These are phyloP conservation scores for Phytophthora macrochlamydospora DNA, from an alignment of 352 stramenopile species.

Conservation along the genomic window DNA sequence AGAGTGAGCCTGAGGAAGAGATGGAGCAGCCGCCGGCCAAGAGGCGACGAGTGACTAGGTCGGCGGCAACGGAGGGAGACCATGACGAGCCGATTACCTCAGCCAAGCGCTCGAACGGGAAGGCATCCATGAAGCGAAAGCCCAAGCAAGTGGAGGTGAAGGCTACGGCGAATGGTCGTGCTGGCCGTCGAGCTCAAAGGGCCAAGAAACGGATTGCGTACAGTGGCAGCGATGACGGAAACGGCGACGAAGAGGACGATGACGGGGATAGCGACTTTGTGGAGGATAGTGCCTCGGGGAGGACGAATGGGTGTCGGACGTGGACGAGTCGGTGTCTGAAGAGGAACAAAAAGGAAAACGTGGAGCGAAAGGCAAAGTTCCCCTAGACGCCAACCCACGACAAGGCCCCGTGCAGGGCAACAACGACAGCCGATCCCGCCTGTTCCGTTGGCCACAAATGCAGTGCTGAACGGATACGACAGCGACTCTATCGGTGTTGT, in stretches of 20 bases:
- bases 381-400: constrained; percentile 15
- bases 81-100: constrained; percentile 9
- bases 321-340: background rate
- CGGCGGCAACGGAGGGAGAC: background rate
- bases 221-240: constrained; percentile 29
- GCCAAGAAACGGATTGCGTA: background rate
- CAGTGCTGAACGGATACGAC: constrained; percentile 20
- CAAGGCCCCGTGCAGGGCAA: constrained; percentile 4
- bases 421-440: background rate
- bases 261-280: constrained; percentile 41
- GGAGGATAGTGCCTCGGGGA: constrained; percentile 26
- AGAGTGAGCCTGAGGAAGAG: constrained; percentile 12
- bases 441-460: background rate
- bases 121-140: constrained; percentile 38
- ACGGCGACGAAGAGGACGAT: constrained; percentile 56
- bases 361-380: constrained; percentile 14
- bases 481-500: constrained; percentile 49
- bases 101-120: constrained; percentile 24
- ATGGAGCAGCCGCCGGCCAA: constrained; percentile 11
- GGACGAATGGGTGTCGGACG: constrained; percentile 25
- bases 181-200: constrained; percentile 10
- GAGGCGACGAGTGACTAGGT: constrained; percentile 18
- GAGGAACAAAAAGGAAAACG: constrained; percentile 2
- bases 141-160: constrained; percentile 5
- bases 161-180: constrained; percentile 7